Evolutionary conservation across 2,329 filamentous ascomycete species (phyloP), one percentile per base, ranked within the genome.

Genomic region (Fusarium annulatum): DNA sequence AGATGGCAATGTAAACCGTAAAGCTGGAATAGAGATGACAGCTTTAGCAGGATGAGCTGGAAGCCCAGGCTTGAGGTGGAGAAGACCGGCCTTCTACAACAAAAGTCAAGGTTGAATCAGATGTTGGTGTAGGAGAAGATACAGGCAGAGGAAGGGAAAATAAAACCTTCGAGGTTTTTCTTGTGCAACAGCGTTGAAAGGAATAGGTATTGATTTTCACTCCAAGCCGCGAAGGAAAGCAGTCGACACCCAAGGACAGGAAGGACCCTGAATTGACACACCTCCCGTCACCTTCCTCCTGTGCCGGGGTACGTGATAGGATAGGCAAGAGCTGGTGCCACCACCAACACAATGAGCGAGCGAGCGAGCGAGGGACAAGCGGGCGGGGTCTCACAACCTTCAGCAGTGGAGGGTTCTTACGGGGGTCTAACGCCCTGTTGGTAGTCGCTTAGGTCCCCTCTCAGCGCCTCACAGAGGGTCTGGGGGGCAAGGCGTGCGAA

Each of bases 261-360:
- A 36, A 67, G 65, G 67, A 77, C 75, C 75, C 75, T 77, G 75
- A 76, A 77, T 77, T 77, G 75, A 60, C 65, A 72, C 71, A 42
- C 53, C 46, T 75, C 55, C 55, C 55, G 23, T 49, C 55, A 26
- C 33, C 55, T 49, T 69, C 72, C 52, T 77, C 60, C 61, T 67
- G 66, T 64, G 65, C 66, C 61, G 59, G 41, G 52, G 23, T 56
- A 38, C 14, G 23, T 49, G 43, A 63, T 69, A 42, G 52, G 36
- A 46, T 49, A 36, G 64, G 64, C 28, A 68, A 63, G 64, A 57
- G 51, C 28, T 52, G 33, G 33, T 26, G 36, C 26, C 28, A 39
- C 43, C 55, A 66, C 51, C 51, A 55, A 28, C 51, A 53, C 51
- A 55, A 28, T 28, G 23, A 53, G 23, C 14, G 23, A 55, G 51